Evolutionary conservation across 371 early-diverging fungal genomes (phyloP).

Genomic region (Mortierella sp.): DNA sequence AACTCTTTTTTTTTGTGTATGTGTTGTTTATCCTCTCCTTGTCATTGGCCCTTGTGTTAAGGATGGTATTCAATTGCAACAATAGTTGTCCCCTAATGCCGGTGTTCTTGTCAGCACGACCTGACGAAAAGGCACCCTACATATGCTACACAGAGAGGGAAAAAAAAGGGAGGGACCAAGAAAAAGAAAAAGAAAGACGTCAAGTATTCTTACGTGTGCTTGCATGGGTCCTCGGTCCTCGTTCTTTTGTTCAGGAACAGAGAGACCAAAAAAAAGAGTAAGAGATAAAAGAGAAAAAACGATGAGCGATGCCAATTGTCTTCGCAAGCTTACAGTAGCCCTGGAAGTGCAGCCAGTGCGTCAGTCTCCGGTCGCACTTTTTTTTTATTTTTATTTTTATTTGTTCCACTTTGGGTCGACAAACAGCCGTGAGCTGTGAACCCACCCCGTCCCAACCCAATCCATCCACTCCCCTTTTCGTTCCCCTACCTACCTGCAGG

Average conservation of each 20-base stretch:
- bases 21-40: neutral
- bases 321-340: neutral
- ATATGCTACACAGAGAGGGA: neutral
- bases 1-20: neutral
- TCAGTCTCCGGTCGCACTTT: neutral
- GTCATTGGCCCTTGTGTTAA: neutral
- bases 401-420: neutral
- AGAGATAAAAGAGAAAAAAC: neutral
- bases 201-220: neutral
- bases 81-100: neutral
- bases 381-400: neutral
- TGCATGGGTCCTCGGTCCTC: neutral
- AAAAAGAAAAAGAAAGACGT: neutral
- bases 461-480: neutral
- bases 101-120: neutral
- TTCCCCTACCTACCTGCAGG: neutral
- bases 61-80: neutral
- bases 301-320: neutral
- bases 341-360: too few species aligned
- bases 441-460: neutral
- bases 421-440: neutral
- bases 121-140: neutral
- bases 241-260: constrained; percentile 3
- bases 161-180: neutral
- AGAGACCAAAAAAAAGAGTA: neutral